These are phyloP conservation scores for Agaricus blazei DNA, from an alignment of 768 basidiomycete species.

Conservation along the genomic window DNA sequence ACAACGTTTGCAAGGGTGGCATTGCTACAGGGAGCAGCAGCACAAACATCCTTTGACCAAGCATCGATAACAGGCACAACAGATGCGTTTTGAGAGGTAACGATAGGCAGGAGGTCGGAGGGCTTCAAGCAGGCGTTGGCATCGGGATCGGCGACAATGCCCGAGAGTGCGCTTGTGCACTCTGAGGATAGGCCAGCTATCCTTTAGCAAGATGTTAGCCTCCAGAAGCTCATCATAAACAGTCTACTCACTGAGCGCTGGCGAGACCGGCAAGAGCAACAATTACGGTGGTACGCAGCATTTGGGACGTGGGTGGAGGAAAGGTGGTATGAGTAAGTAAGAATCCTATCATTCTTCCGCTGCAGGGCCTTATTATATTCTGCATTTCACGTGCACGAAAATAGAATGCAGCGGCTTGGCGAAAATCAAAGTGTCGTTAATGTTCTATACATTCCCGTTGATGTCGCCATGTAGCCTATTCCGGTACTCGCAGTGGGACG, in stretches of 20 bases:
- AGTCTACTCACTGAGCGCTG: slow-evolving; percentile 35
- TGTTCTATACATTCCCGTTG: too few relatives aligned
- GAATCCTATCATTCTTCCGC: neutral
- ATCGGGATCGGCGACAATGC: slow-evolving; percentile 38
- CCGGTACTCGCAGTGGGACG: too few relatives aligned
- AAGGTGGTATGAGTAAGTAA: neutral
- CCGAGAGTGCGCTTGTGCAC: slow-evolving; percentile 44
- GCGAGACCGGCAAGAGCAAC: slow-evolving; percentile 20
- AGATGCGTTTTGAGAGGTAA: slow-evolving; percentile 28
- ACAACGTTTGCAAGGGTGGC: slow-evolving; percentile 50
- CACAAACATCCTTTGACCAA: slow-evolving; percentile 57
- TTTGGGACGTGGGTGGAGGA: slow-evolving; percentile 4
- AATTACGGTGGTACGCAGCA: slow-evolving; percentile 23
- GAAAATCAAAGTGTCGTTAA: too few relatives aligned
- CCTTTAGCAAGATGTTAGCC: slow-evolving; percentile 11
- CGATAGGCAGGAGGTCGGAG: slow-evolving; percentile 35
- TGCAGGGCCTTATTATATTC: neutral
- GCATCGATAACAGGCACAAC: slow-evolving; percentile 43
- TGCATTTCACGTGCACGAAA: neutral
- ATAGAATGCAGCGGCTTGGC: too few relatives aligned
- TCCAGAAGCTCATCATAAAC: neutral
- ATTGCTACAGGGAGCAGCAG: slow-evolving; percentile 50
- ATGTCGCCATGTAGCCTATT: too few relatives aligned
- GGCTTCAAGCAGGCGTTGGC: slow-evolving; percentile 46
- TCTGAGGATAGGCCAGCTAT: slow-evolving; percentile 33